These are phyloP conservation scores for Lachnellula subtilissima DNA, from an alignment of 2,329 filamentous ascomycete genomes.

Conservation along the genomic window DNA sequence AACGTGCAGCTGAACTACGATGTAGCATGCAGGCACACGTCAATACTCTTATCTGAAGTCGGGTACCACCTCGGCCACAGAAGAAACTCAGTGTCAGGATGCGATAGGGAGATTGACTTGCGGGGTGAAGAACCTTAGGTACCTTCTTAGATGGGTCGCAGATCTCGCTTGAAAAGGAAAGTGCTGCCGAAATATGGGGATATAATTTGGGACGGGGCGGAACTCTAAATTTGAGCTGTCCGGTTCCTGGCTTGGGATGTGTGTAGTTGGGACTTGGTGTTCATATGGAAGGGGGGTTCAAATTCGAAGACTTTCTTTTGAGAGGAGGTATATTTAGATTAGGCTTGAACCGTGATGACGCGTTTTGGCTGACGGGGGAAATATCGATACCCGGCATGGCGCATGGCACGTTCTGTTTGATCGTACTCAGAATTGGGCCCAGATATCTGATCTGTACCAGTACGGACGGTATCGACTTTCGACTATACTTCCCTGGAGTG, in stretches of 20 bases:
- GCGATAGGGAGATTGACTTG: neutral
- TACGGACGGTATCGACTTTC: neutral
- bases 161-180: neutral
- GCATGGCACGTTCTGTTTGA: no score
- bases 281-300: no score
- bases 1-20: neutral
- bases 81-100: neutral
- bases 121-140: neutral
- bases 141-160: neutral
- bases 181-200: slow-evolving; percentile 4
- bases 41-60: neutral
- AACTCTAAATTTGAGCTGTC: neutral
- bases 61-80: neutral
- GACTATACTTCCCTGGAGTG: neutral
- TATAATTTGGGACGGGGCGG: neutral
- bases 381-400: no score
- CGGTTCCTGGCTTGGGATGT: neutral
- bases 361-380: no score
- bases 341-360: no score
- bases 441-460: no score
- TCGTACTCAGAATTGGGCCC: no score
- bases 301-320: no score
- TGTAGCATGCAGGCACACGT: neutral
- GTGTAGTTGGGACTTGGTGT: no score
- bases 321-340: no score